phyloP scores from a whole-genome alignment of 371 early-diverging fungal species.

The Chytridium lagenaria region DNA sequence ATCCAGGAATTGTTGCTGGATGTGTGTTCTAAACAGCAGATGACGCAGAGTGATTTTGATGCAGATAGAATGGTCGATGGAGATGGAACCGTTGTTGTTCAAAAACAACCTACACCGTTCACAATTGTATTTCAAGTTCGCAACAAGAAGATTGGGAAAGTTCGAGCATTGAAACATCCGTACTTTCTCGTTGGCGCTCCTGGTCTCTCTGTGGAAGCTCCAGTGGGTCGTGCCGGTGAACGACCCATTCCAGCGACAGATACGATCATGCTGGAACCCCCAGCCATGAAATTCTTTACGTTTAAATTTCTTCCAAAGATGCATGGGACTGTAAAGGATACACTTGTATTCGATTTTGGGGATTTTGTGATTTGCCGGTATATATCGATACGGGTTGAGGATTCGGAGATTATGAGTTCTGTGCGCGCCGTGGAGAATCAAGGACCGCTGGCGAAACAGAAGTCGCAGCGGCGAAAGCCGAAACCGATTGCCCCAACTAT shows the following conservation, averaged over 20 bases:
- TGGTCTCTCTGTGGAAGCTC: conserved; percentile 1
- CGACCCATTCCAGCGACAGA: too few species aligned
- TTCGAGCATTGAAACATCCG: not conserved
- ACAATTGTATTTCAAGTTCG: not conserved
- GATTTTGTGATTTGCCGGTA: conserved; percentile 19
- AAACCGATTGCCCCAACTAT: not conserved
- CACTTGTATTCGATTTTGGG: conserved; percentile 16
- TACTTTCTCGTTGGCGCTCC: conserved; percentile 14
- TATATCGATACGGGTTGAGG: conserved; percentile 14
- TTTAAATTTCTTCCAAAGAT: not conserved
- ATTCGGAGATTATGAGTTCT: not conserved
- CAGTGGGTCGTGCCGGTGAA: not conserved
- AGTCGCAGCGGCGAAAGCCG: not conserved
- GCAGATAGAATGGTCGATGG: not conserved
- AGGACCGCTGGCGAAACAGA: not conserved
- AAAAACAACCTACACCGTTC: not conserved
- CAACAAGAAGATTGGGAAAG: too few species aligned
- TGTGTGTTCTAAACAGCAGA: not conserved
- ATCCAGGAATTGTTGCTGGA: not conserved
- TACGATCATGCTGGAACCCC: not conserved
- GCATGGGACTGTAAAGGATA: conserved; percentile 15
- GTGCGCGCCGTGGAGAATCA: not conserved
- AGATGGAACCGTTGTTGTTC: not conserved
- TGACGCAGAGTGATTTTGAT: not conserved
- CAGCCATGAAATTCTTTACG: not conserved